Conservation (phyloP, 345 rosid species). For the Mercurialis annua region DNA sequence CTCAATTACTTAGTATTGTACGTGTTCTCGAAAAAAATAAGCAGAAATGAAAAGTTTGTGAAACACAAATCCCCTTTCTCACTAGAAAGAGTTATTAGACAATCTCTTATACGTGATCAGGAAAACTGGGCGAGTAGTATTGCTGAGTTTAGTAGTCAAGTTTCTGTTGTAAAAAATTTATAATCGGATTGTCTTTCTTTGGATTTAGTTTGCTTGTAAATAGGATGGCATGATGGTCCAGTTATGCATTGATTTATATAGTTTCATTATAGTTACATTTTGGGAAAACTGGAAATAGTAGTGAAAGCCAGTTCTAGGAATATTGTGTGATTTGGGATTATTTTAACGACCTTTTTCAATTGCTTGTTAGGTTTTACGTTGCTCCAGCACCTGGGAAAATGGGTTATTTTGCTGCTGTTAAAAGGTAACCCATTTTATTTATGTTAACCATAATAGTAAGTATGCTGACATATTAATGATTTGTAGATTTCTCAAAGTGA, state of each 20-base stretch:
- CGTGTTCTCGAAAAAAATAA: no score
- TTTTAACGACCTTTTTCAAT: background rate
- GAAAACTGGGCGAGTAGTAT: background rate
- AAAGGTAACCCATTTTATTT: slow-evolving; percentile 49
- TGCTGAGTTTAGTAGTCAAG: background rate
- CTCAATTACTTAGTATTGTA: no score
- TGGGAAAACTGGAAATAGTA: no score
- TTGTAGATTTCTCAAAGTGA: slow-evolving; percentile 77
- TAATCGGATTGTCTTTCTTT: background rate
- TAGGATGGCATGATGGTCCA: background rate
- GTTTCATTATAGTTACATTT: background rate
- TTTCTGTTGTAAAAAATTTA: background rate
- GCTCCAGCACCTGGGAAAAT: slow-evolving; percentile 77
- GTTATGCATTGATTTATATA: background rate
- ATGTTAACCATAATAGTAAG: slow-evolving; percentile 14
- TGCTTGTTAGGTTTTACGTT: slow-evolving; percentile 67
- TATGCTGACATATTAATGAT: slow-evolving; percentile 14
- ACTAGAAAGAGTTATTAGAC: background rate
- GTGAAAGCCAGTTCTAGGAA: no score
- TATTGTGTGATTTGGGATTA: no score
- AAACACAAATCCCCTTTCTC: no score
- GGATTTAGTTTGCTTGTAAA: background rate
- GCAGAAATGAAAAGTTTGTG: no score
- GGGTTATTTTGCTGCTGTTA: slow-evolving; percentile 74
- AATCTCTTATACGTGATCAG: background rate